phyloP scores from a whole-genome alignment of 176 grass and related monocot species.

The Aegilops sharonensis region DNA sequence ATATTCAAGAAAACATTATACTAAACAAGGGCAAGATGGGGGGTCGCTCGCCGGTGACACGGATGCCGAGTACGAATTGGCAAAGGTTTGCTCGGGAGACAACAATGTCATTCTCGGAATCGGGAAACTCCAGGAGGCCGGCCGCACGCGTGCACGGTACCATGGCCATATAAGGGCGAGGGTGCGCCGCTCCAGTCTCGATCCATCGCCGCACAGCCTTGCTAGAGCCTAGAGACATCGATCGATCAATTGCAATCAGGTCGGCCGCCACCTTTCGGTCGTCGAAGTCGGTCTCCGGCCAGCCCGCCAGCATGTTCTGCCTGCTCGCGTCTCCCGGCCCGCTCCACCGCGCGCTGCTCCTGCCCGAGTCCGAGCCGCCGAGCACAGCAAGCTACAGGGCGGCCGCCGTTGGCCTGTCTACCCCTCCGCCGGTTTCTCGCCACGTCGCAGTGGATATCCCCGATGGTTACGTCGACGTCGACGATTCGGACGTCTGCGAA shows the following conservation, averaged over 20 bases:
- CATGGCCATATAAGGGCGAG: background rate
- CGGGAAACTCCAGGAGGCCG: background rate
- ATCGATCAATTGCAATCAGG: background rate
- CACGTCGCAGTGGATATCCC: background rate
- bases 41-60: too few species aligned
- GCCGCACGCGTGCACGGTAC: background rate
- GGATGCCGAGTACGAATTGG: too few species aligned
- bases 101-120: too few species aligned
- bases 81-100: too few species aligned
- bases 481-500: background rate
- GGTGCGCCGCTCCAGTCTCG: background rate
- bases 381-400: background rate
- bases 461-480: background rate
- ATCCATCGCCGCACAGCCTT: background rate
- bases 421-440: background rate
- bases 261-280: background rate
- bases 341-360: background rate
- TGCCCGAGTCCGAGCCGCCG: background rate
- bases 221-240: background rate
- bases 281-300: background rate
- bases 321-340: background rate
- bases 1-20: too few species aligned
- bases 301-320: background rate
- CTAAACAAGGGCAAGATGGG: too few species aligned
- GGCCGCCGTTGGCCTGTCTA: background rate